Percentiles rank a stretch among this genome's conserved stretches.
Conservation (phyloP, 2,329 filamentous ascomycete species). For the Exophiala sp. region DNA sequence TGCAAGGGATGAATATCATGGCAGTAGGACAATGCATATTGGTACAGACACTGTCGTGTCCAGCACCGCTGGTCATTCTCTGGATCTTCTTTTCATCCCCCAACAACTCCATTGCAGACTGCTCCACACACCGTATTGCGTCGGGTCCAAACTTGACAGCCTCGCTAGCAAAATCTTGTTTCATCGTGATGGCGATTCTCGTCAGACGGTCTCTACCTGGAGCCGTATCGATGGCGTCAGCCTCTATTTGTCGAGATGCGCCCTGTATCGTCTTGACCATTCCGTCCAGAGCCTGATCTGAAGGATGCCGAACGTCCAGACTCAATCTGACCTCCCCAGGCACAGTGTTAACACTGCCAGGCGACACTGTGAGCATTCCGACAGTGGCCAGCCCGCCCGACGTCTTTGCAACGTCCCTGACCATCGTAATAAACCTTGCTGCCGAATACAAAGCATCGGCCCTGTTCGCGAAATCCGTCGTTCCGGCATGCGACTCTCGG, state of each 20-base stretch:
- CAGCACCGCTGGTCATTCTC: conserved; percentile 58
- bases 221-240: conserved; percentile 52
- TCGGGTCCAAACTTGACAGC: conserved; percentile 61
- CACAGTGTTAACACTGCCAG: conserved; percentile 68
- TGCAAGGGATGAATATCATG: conserved; percentile 63
- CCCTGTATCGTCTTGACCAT: conserved; percentile 14
- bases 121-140: conserved; percentile 60
- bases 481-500: conserved; percentile 67
- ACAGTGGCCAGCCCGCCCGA: conserved; percentile 60
- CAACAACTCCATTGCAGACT: conserved; percentile 53
- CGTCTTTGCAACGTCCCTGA: conserved; percentile 55
- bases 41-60: conserved; percentile 60
- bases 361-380: conserved; percentile 60
- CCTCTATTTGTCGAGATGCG: conserved; percentile 38
- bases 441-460: conserved; percentile 64
- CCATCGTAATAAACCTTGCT: conserved; percentile 60
- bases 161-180: conserved; percentile 35
- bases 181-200: conserved; percentile 12
- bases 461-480: conserved; percentile 61
- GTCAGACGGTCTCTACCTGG: conserved; percentile 34
- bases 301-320: conserved; percentile 25
- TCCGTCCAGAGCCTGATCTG: conserved; percentile 16
- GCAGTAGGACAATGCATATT: conserved; percentile 55
- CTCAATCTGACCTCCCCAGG: conserved; percentile 53
- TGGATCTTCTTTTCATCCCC: conserved; percentile 42